Percentiles rank a stretch among this genome's conserved stretches.
Evolutionary conservation across 371 early-diverging fungal species (phyloP).

Genomic region (Phascolomyces articulosus): DNA sequence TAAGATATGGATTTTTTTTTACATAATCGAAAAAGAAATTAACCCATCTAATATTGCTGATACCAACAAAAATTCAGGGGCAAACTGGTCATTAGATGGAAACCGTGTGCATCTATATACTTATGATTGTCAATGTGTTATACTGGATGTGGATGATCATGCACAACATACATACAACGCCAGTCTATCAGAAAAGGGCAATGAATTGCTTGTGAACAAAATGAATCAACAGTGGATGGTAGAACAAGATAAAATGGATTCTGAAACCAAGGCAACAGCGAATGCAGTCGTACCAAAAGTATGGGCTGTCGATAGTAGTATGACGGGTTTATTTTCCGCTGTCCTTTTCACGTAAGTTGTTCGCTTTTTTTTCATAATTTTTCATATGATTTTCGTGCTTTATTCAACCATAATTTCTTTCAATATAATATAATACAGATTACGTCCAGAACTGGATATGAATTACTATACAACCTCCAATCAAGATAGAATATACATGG

Average conservation of each 20-base stretch:
- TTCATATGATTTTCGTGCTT: too few species aligned
- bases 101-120: slow-evolving; percentile 7
- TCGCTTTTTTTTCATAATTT: too few species aligned
- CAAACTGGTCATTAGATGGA: slow-evolving; percentile 10
- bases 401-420: neutral
- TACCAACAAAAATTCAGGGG: too few species aligned
- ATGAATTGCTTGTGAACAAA: slow-evolving; percentile 6
- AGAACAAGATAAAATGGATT: slow-evolving; percentile 11
- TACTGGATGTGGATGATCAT: neutral
- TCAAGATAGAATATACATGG: neutral
- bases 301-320: neutral
- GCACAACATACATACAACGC: neutral
- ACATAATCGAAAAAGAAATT: too few species aligned
- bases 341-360: slow-evolving; percentile 8
- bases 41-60: too few species aligned
- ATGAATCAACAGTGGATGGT: slow-evolving; percentile 15
- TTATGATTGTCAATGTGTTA: slow-evolving; percentile 9
- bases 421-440: neutral
- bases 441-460: neutral
- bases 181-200: neutral
- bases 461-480: neutral
- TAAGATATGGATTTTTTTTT: too few species aligned
- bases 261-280: neutral
- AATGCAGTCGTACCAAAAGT: neutral
- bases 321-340: neutral